Evolutionary conservation across 805 yeast genomes (phyloP).

Genomic region (Wickerhamomyces hampshirensis): DNA sequence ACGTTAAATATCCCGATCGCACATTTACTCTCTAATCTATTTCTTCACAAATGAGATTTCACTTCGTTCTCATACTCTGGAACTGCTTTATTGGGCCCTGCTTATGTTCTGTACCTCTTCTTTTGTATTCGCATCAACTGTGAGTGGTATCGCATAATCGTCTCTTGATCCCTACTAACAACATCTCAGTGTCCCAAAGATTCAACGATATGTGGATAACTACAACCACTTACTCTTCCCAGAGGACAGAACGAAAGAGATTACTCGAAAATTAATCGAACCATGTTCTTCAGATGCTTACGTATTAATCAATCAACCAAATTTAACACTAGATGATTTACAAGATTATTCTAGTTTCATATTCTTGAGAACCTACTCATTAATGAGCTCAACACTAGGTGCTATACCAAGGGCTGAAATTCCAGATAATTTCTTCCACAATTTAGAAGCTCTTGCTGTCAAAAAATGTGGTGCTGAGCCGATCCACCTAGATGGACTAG

Average conservation of each 20-base stretch:
- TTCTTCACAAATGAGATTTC: not conserved
- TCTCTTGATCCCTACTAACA: not conserved
- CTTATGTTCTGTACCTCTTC: slow-evolving; percentile 12
- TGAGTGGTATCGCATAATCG: slow-evolving; percentile 5
- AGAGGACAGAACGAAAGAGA: slow-evolving; percentile 22
- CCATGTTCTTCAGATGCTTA: slow-evolving; percentile 54
- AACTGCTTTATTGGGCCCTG: not conserved
- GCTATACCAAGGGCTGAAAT: slow-evolving; percentile 48
- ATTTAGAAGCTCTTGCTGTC: slow-evolving; percentile 37
- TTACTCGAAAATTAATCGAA: slow-evolving; percentile 28
- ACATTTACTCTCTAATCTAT: too few relatives aligned
- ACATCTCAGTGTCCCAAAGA: slow-evolving; percentile 20
- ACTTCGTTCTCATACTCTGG: not conserved
- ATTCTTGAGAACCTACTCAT: slow-evolving; percentile 44
- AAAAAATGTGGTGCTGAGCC: slow-evolving; percentile 49
- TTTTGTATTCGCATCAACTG: slow-evolving; percentile 20
- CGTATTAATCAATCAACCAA: slow-evolving; percentile 51
- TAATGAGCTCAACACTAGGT: slow-evolving; percentile 55
- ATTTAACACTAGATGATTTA: slow-evolving; percentile 44
- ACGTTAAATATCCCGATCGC: too few relatives aligned
- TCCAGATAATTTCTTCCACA: slow-evolving; percentile 35
- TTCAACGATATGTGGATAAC: slow-evolving; percentile 22
- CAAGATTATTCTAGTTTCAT: slow-evolving; percentile 38
- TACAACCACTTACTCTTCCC: slow-evolving; percentile 23
- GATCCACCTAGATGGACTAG: slow-evolving; percentile 37